Evolutionary conservation across 441 rosid species (phyloP), one percentile per base, ranked within the genome.

Genomic region (Rhodomyrtus psidioides): DNA sequence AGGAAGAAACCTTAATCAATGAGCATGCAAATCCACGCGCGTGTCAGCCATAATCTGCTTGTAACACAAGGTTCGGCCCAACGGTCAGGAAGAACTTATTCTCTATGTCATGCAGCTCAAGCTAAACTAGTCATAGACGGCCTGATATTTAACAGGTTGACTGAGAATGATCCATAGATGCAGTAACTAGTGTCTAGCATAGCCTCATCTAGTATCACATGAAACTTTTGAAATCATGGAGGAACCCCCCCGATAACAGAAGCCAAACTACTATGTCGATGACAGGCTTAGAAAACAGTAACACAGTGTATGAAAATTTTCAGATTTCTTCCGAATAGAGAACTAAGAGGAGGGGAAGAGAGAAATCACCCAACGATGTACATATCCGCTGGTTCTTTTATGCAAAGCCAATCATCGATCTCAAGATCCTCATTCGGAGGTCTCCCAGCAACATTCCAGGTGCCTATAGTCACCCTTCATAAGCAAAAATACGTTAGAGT

Each of bases 361-460:
- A 74, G 85, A 42, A 89, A 91, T 84, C 23, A 94, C 99, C 99
- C 99, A 53, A 98, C 91, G 87, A 98, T 89, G 88, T 98, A 96
- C 59, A 98, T 92, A 90, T 98, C 99, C n/a, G 98, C 93, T 23
- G 97, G 93, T 46, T 94, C 95, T 76, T 93, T 91, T 10, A 96
- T 91, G 84, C 93, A 92, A 84, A 98, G 98, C 99, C 99, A 98
- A 65, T 95, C 98, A 57, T 95, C 95, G 76, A 95, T 94, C 24
- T 95, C 93, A 70, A 94, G 94, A 92, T 93, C 95, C 58, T 94
- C 96, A 70, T 85, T 12, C 4, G 99, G 99, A 88, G 79, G 81
- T 92, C 90, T 95, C 26, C 99, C 99, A 86, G 98, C 99, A 89
- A 98, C 99, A 88, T 98, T 98, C 99, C 99, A 98, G 65, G 99